Evolutionary conservation across 768 basidiomycete species (phyloP).

Genomic region (Mycena galopus): DNA sequence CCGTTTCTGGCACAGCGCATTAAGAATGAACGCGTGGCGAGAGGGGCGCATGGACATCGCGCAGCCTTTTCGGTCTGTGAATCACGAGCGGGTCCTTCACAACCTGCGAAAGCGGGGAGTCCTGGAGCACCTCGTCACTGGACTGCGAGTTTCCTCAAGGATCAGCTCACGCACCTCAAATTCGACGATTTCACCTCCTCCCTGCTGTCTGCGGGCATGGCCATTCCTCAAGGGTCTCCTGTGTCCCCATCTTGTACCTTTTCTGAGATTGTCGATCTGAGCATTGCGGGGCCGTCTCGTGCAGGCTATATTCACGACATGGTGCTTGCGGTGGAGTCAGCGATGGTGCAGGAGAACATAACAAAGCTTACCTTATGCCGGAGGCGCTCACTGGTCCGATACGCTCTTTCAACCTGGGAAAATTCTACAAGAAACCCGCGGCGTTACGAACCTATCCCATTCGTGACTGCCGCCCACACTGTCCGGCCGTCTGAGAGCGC

Average conservation of each 20-base stretch:
- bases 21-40: slow-evolving; percentile 32
- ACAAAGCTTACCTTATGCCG: not conserved
- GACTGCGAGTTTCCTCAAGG: slow-evolving; percentile 34
- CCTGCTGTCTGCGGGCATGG: slow-evolving; percentile 34
- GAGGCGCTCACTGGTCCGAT: too few species aligned
- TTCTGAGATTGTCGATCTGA: slow-evolving; percentile 1
- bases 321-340: not conserved
- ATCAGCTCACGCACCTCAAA: slow-evolving; percentile 33
- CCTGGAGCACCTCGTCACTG: slow-evolving; percentile 30
- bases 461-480: too few species aligned
- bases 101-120: slow-evolving; percentile 26
- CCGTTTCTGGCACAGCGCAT: slow-evolving; percentile 31
- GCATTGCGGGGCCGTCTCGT: not conserved
- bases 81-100: slow-evolving; percentile 11
- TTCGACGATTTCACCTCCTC: slow-evolving; percentile 44
- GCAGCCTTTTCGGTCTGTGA: slow-evolving; percentile 22
- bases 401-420: too few species aligned
- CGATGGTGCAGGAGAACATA: not conserved
- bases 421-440: too few species aligned
- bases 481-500: too few species aligned
- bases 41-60: slow-evolving; percentile 21
- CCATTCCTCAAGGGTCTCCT: slow-evolving; percentile 48
- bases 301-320: not conserved
- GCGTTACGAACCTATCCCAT: too few species aligned
- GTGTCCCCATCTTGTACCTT: slow-evolving; percentile 44